phyloP scores from a whole-genome alignment of 2,329 filamentous ascomycete genomes.

The Botrytis galanthina region DNA sequence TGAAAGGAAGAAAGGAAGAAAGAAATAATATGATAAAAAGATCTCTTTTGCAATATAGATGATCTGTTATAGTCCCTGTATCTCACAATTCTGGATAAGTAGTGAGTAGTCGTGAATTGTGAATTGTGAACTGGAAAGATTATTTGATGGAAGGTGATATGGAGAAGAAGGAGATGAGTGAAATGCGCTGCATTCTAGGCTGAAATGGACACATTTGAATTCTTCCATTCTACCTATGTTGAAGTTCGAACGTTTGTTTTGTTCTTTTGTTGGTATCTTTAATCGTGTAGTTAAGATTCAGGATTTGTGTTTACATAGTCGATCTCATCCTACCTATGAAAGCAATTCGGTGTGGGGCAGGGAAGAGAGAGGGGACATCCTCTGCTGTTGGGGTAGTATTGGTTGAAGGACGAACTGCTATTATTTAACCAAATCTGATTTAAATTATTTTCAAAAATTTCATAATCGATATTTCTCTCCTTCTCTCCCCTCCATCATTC shows the following conservation, averaged over 20 bases:
- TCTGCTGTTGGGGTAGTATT: background rate
- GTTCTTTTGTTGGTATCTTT: background rate
- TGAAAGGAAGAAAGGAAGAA: too few species aligned
- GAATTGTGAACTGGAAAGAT: too few species aligned
- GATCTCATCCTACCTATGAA: background rate
- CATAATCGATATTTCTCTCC: background rate
- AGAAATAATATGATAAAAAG: too few species aligned
- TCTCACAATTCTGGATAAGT: too few species aligned
- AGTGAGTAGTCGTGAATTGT: too few species aligned
- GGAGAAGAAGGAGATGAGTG: too few species aligned
- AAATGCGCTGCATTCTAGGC: too few species aligned
- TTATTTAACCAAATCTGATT: background rate
- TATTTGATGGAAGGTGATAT: too few species aligned
- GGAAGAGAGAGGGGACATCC: fast-evolving
- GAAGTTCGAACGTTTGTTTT: too few species aligned
- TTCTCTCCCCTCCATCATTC: background rate
- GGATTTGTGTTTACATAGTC: background rate
- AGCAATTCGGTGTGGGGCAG: fast-evolving
- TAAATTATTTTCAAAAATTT: background rate
- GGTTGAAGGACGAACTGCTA: background rate
- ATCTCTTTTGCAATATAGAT: too few species aligned
- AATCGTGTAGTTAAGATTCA: background rate
- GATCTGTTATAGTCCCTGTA: too few species aligned
- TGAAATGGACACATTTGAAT: too few species aligned
- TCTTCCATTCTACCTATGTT: fast-evolving